These are phyloP conservation scores for Croton laevigatus DNA, from an alignment of 441 rosid genomes.

Conservation along the genomic window DNA sequence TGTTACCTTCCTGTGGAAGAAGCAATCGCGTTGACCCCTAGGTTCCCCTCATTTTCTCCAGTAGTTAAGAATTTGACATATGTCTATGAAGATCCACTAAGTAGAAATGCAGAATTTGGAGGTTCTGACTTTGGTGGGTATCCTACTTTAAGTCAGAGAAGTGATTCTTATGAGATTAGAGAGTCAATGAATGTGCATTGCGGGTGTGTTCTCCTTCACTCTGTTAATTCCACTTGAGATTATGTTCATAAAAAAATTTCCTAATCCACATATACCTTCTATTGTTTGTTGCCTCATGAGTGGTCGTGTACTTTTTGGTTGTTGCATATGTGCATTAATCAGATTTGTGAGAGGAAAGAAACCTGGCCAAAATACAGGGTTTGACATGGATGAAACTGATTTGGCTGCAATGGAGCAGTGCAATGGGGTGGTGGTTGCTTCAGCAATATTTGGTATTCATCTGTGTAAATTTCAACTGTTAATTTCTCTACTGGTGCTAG, in stretches of 20 bases:
- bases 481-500: conserved; percentile 13
- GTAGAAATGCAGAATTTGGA: conserved; percentile 60
- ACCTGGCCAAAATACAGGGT: conserved; percentile 77
- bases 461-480: conserved; percentile 13
- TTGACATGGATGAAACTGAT: conserved; percentile 68
- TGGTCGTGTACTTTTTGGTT: conserved; percentile 7
- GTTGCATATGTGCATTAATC: conserved; percentile 18
- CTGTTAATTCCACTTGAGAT: background rate
- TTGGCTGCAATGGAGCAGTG: conserved; percentile 80
- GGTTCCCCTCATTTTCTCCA: conserved; percentile 65
- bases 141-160: conserved; percentile 69
- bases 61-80: conserved; percentile 62
- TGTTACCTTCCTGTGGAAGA: conserved; percentile 88
- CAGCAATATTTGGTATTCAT: conserved; percentile 82
- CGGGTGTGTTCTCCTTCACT: conserved; percentile 55
- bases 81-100: conserved; percentile 53
- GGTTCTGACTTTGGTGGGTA: conserved; percentile 92
- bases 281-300: background rate
- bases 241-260: background rate
- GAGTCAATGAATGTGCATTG: conserved; percentile 79
- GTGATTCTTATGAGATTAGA: conserved; percentile 65
- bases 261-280: background rate
- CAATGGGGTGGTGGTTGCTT: conserved; percentile 75
- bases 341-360: conserved; percentile 78
- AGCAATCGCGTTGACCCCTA: conserved; percentile 75